phyloP scores from a whole-genome alignment of 208 protist genomes.

The Leishmania martiniquensis region DNA sequence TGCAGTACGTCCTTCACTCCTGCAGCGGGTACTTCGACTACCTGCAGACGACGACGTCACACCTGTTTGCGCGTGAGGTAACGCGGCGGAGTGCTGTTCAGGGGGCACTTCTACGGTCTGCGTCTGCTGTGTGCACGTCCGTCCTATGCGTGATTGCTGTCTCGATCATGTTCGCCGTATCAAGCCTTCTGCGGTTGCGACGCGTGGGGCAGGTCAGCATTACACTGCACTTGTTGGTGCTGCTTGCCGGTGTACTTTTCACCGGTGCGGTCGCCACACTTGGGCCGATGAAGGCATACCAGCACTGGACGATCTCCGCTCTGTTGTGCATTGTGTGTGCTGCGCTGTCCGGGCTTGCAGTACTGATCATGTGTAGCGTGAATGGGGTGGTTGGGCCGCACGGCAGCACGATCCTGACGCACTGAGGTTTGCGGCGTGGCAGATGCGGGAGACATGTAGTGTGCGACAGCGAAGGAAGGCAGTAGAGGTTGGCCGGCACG shows the following conservation, averaged over 20 bases:
- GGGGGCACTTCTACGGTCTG: conserved; percentile 41
- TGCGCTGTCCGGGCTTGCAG: conserved; percentile 20
- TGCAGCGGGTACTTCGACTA: conserved; percentile 64
- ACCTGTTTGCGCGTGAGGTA: conserved; percentile 50
- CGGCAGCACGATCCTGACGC: conserved; percentile 28
- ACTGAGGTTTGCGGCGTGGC: background rate
- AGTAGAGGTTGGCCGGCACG: background rate
- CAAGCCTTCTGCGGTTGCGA: conserved; percentile 32
- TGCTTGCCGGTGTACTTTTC: conserved; percentile 38
- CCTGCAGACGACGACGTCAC: conserved; percentile 59
- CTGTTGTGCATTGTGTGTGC: conserved; percentile 37
- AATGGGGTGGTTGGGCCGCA: conserved; percentile 30
- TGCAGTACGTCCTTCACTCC: conserved; percentile 62
- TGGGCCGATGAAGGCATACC: conserved; percentile 37
- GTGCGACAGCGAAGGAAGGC: background rate
- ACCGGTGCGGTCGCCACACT: conserved; percentile 34
- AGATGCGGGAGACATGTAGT: background rate
- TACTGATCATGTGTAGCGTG: conserved; percentile 31
- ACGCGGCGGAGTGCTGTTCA: conserved; percentile 38
- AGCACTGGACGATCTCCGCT: conserved; percentile 47
- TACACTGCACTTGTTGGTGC: conserved; percentile 44
- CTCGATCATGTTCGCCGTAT: conserved; percentile 46
- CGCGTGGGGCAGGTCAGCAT: conserved; percentile 43
- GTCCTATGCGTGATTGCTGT: conserved; percentile 34
- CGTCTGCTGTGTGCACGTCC: conserved; percentile 40